Conservation (phyloP, 352 stramenopile species). For the Phytophthora boehmeriae region DNA sequence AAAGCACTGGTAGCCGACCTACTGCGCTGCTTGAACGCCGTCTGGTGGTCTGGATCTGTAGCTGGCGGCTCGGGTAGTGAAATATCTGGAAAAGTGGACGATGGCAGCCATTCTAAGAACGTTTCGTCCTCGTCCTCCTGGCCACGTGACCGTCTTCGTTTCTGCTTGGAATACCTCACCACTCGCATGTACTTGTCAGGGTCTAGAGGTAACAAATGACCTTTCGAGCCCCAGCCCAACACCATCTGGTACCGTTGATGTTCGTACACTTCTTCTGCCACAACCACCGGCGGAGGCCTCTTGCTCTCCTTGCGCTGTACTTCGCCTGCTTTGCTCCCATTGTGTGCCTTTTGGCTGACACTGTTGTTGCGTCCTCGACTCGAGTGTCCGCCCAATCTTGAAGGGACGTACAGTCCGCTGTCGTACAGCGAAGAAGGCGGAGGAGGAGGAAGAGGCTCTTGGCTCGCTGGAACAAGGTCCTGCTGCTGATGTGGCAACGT, state of each 20-base stretch:
- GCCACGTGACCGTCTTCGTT: conserved; percentile 9
- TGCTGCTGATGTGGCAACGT: conserved; percentile 7
- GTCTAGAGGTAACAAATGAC: conserved; percentile 73
- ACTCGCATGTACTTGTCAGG: conserved; percentile 69
- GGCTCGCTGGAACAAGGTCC: background rate
- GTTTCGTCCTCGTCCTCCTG: conserved; percentile 16
- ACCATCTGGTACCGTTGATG: conserved; percentile 75
- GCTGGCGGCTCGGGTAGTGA: conserved; percentile 36
- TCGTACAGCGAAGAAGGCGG: conserved; percentile 32
- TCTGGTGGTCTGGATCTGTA: background rate
- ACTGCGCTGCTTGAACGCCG: conserved; percentile 28
- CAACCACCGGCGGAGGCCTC: conserved; percentile 24
- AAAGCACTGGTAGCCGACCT: conserved; percentile 23
- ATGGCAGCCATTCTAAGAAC: conserved; percentile 46
- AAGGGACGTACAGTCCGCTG: conserved; percentile 26
- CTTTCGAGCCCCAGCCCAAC: conserved; percentile 77
- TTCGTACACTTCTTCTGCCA: conserved; percentile 68
- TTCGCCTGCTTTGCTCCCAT: background rate
- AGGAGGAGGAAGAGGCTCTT: background rate
- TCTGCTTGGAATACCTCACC: conserved; percentile 21
- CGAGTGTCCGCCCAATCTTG: conserved; percentile 10
- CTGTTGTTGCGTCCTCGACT: conserved; percentile 4
- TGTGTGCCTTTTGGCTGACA: background rate
- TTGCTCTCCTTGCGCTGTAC: conserved; percentile 7
- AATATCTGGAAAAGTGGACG: conserved; percentile 60